Evolutionary conservation across 1,139 yeast genomes (phyloP), one percentile per base, ranked within the genome.

Genomic region (Yamadazyma triangularis): DNA sequence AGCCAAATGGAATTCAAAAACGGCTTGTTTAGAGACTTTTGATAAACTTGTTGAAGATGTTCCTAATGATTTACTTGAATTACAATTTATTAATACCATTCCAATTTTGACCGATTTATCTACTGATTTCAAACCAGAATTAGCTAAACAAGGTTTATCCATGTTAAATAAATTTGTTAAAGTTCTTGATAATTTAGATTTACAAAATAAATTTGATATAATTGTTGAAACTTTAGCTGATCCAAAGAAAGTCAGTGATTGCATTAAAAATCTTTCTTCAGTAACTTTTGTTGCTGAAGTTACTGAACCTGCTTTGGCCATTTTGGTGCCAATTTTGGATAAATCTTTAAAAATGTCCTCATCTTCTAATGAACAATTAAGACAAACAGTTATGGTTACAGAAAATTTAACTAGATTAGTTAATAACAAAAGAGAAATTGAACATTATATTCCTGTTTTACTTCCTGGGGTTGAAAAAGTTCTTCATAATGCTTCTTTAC

Each of bases 251-350:
- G 95, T 89, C 30, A 84, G 96, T 35, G 83, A 79, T 38, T 88
- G 96, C 60, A 86, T 91, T 58, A 86, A 84, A 60, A 78, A 89
- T 31, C 73, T 91, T 41, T 83, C 96, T 2, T 85, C 94, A 28
- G 97, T 91, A 33, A 91, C 98, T 0, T 91, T 91, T 58, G 98
- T 91, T 30, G 96, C 98, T 29, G 98, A 91, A 65, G 98, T 91
- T 40, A 91, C 97, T 12, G 97, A 89, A 62, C 94, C 97, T 7
- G 93, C 95, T 6, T 70, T 91, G 45, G 77, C 97, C 4, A 65
- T 91, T 37, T 71, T 91, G 47, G 96, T 87, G 25, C 98, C 98
- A 31, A 89, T 89, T 46, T 73, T 91, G 51, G 91, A 81, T 57
- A 86, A 91, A 56, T 91, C 97, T 2, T 72, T 91, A 53, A 88